Evolutionary conservation across 2,329 filamentous ascomycete species (phyloP), one percentile per base, ranked within the genome.

Genomic region (Cladophialophora yegresii): DNA sequence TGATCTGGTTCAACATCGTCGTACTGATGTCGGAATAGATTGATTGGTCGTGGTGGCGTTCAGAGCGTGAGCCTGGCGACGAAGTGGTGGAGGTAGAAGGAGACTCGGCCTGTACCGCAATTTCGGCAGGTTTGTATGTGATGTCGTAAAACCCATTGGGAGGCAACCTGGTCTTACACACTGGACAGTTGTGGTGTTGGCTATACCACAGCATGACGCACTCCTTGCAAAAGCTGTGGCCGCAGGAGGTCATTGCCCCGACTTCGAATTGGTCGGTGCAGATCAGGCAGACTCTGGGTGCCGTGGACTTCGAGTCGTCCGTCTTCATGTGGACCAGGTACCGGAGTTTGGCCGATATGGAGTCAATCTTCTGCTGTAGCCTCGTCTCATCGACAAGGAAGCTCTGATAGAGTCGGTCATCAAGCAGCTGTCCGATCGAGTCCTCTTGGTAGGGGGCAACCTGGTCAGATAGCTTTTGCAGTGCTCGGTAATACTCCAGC

Each of bases 391-490:
- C 74, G 13, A 77, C 70, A 2, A 77, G 70, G 7, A 80, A 77
- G 0, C 74, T 71, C 8, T 74, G 70, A 43, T 82, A 80, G 22
- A 85, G 78, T 6, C 70, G 72, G 10, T 79, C 75, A 50, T 89
- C 83, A 10, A 88, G 79, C 1, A 80, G 80, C 12, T 85, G 80
- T 23, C 87, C 83, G 23, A 84, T 78, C 57, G 82, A 81, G 10
- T 89, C 87, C 62, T 92, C 88, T n/a, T 65, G 59, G 62, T 90
- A 90, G 0, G 89, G 88, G 4, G 85, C 84, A 0, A 98, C 91
- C 20, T 87, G 91, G 73, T 98, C 93, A 0, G 93, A 97, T n/a
- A 98, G 87, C 28, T 86, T 85, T 73, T 98, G 95, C 10, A 98
- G 82, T 72, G 97, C 92, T 4, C 89, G 87, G 74, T 98, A 98